Evolutionary conservation across 306 rosid species (phyloP).

Genomic region (Acacia acuminata): DNA sequence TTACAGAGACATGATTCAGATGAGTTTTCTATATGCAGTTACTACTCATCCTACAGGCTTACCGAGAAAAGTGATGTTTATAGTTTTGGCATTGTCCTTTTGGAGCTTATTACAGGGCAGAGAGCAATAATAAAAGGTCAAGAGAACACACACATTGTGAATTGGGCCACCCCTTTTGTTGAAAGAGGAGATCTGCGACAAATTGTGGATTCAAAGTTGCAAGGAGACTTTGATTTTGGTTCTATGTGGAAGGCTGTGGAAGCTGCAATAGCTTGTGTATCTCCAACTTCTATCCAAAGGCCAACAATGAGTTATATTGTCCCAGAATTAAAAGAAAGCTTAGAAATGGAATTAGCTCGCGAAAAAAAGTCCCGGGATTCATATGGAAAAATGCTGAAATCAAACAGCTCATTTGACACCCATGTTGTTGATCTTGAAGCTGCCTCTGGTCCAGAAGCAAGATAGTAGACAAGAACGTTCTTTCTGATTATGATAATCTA

Average conservation of each 20-base stretch:
- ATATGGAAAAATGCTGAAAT: not conserved
- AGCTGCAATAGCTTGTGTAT: conserved; percentile 37
- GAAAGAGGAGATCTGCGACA: conserved; percentile 27
- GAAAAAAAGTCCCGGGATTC: not conserved
- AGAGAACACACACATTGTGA: conserved; percentile 32
- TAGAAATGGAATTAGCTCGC: conserved; percentile 26
- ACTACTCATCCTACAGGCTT: conserved; percentile 32
- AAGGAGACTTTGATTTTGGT: conserved; percentile 30
- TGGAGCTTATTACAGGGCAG: conserved; percentile 39
- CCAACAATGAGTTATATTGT: conserved; percentile 33
- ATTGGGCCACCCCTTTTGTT: conserved; percentile 27
- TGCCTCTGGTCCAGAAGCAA: conserved; percentile 30
- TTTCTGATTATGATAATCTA: not conserved
- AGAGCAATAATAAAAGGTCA: conserved; percentile 33
- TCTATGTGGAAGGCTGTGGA: conserved; percentile 40
- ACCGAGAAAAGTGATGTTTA: conserved; percentile 37
- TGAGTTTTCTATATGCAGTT: conserved; percentile 19
- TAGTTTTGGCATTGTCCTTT: conserved; percentile 41
- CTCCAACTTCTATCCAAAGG: conserved; percentile 27
- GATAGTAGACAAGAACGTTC: conserved; percentile 19
- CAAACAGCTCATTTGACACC: not conserved
- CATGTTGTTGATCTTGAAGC: conserved; percentile 22
- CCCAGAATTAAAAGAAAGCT: conserved; percentile 26
- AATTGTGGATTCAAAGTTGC: conserved; percentile 32
- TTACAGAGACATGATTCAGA: not conserved